Conservation (phyloP, 2,329 filamentous ascomycete genomes). For the Bimuria novae-zelandiae region DNA sequence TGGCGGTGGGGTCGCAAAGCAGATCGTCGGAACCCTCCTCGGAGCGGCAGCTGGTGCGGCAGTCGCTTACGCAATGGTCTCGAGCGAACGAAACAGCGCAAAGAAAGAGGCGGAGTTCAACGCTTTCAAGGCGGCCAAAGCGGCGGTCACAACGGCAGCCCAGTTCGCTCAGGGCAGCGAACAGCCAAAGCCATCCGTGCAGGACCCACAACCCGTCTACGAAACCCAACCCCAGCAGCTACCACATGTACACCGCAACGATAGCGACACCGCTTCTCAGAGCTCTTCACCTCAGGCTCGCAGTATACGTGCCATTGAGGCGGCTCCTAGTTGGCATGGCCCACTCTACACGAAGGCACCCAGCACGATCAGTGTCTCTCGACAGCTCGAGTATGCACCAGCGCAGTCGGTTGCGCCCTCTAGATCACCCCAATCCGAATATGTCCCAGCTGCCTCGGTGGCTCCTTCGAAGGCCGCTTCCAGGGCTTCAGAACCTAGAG, state of each 20-base stretch:
- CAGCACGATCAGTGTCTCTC: constrained; percentile 27
- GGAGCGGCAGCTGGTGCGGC: constrained; percentile 79
- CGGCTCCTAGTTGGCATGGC: constrained; percentile 43
- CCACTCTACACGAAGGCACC: constrained; percentile 36
- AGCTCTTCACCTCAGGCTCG: constrained; percentile 33
- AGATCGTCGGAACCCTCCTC: constrained; percentile 74
- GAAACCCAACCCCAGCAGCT: constrained; percentile 28
- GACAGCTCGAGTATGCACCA: constrained; percentile 12
- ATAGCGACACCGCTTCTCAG: constrained; percentile 43
- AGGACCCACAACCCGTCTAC: constrained; percentile 39
- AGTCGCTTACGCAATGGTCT: constrained; percentile 74
- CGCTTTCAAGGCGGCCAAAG: constrained; percentile 40
- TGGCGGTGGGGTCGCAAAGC: constrained; percentile 61
- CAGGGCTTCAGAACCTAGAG: not conserved
- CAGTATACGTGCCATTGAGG: constrained; percentile 46
- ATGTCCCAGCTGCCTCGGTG: constrained; percentile 26
- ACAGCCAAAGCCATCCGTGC: constrained; percentile 34
- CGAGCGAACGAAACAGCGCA: constrained; percentile 58
- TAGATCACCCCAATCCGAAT: constrained; percentile 10
- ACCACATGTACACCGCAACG: constrained; percentile 43
- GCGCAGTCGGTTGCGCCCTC: constrained; percentile 6
- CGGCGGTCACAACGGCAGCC: constrained; percentile 28
- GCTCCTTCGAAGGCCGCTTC: constrained; percentile 10
- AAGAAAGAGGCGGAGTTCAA: constrained; percentile 50
- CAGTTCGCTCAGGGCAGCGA: constrained; percentile 34